Percentiles rank a stretch among this genome's conserved stretches.
Evolutionary conservation across 805 yeast genomes (phyloP).

Genomic region (Myxozyma monticola): DNA sequence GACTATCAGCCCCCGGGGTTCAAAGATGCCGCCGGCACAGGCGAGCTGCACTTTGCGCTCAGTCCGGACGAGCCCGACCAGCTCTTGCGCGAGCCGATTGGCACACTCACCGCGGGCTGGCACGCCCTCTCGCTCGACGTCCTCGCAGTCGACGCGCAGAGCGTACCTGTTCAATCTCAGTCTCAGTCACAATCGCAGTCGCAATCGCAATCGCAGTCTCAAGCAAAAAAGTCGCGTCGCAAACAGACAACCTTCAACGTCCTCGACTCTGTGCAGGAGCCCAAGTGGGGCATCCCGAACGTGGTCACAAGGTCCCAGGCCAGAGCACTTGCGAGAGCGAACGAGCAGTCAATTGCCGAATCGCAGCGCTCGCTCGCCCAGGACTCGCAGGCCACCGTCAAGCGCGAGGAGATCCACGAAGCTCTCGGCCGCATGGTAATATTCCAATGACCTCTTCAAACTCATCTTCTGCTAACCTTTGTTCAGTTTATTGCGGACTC

Average conservation of each 20-base stretch:
- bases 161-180: neutral
- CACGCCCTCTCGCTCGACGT: slow-evolving; percentile 28
- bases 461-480: no score
- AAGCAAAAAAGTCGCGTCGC: neutral
- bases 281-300: slow-evolving; percentile 16
- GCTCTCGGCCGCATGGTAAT: no score
- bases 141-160: neutral
- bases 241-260: neutral
- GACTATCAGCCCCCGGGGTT: slow-evolving; percentile 53
- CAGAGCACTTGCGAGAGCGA: no score
- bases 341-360: no score
- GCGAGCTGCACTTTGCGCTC: slow-evolving; percentile 13
- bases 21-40: slow-evolving; percentile 43
- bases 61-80: slow-evolving; percentile 10
- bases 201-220: neutral
- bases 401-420: neutral
- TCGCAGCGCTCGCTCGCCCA: no score
- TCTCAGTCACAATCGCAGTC: neutral
- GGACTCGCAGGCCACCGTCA: no score
- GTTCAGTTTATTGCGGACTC: no score
- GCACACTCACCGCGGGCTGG: slow-evolving; percentile 26
- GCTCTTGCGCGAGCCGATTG: slow-evolving; percentile 12
- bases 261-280: slow-evolving; percentile 10
- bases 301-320: slow-evolving; percentile 6
- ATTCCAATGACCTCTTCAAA: no score